Conservation (phyloP, 805 yeast species). For the Suhomyces sp. region DNA sequence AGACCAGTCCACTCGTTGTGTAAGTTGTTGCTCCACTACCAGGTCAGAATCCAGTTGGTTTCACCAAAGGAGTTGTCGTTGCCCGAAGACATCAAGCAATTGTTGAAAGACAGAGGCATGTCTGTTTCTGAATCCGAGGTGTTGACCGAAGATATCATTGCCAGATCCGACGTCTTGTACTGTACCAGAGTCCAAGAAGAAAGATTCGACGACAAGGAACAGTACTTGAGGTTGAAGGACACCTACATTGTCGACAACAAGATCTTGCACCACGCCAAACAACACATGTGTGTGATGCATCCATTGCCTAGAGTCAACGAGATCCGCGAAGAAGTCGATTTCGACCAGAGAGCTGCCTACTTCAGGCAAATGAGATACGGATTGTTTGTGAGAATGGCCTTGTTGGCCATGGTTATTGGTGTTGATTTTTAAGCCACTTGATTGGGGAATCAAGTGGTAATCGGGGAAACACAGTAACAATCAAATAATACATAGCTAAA, state of each 20-base stretch:
- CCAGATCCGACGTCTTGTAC: conserved; percentile 90
- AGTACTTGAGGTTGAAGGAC: conserved; percentile 87
- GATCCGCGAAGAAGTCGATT: conserved; percentile 97
- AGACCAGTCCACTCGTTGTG: conserved; percentile 97
- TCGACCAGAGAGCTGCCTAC: conserved; percentile 98
- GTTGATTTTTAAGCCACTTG: conserved; percentile 58
- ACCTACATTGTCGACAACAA: conserved; percentile 89
- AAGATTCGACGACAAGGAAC: conserved; percentile 72
- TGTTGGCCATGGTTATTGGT: conserved; percentile 96
- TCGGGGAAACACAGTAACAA: background rate
- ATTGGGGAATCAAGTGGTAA: background rate
- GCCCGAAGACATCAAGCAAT: conserved; percentile 70
- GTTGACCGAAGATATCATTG: conserved; percentile 80
- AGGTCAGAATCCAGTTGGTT: conserved; percentile 88
- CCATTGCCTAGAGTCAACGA: conserved; percentile 97
- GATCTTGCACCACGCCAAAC: conserved; percentile 87
- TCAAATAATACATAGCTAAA: too few species aligned
- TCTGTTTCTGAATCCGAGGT: conserved; percentile 68
- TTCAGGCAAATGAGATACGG: conserved; percentile 99
- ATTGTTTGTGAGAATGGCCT: conserved; percentile 96
- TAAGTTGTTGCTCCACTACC: conserved; percentile 84
- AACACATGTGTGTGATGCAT: conserved; percentile 98
- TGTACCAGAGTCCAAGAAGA: conserved; percentile 98
- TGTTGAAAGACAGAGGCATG: conserved; percentile 66
- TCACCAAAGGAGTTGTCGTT: conserved; percentile 84